Evolutionary conservation across 495 filamentous ascomycete genomes (phyloP), one percentile per base, ranked within the genome.

Genomic region (Neurospora hispaniola): DNA sequence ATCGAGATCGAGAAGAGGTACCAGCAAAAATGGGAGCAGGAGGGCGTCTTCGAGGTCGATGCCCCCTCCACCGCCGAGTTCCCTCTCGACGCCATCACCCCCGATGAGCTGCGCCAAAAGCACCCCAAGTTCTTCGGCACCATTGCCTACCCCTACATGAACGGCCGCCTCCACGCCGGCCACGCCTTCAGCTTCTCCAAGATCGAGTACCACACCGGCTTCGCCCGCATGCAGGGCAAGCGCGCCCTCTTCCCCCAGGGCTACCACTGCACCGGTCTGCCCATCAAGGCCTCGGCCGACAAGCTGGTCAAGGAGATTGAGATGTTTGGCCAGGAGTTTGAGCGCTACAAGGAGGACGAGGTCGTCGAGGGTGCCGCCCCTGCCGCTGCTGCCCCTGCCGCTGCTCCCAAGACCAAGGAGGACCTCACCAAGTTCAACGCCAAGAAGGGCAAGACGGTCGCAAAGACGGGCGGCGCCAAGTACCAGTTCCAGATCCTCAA

Each of bases 261-360:
- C 16, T 98, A 92, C 83, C 96, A 99, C 84, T 96, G 93, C 83
- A 98, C 96, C 1, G 96, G 96, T 79, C 95, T 99, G 89, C 94
- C 96, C 5, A 98, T 99, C 84, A 98, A 97, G 81, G 94, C 96
- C 5, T 97, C 92, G 78, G 95, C 96, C 38, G 96, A 99, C 83
- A 98, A 98, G 83, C 89, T 99, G 43, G 85, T 86, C 68, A 90
- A 95, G 71, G 96, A 99, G 79, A 88, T 97, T 18, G 88, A 93
- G 82, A 85, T 92, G 83, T 99, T 99, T 80, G 96, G 96, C 31
- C 82, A 90, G 78, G 88, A 92, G 76, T 99, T 99, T 76, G 92
- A 95, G 80, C 81, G 86, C 16, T 94, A 92, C 78, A 89, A 89
- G 71, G 88, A 88, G 71, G 85, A 85, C 14, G 87, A 88, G 31